Evolutionary conservation across 2,329 filamentous ascomycete genomes (phyloP).

Genomic region (Neurospora sp.): DNA sequence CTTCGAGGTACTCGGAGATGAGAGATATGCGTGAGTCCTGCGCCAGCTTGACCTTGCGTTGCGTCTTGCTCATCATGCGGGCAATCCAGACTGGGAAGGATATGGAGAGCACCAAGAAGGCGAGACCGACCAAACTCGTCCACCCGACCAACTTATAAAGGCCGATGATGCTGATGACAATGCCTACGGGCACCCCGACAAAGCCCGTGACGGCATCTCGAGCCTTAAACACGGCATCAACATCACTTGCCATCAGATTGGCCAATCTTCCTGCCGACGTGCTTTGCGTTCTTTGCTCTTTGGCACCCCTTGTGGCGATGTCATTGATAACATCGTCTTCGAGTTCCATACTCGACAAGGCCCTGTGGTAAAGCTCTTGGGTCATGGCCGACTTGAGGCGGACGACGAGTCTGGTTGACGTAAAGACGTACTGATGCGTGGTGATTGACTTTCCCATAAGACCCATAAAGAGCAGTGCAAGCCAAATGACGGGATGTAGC

Average conservation of each 20-base stretch:
- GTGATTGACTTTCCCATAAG: slow-evolving; percentile 37
- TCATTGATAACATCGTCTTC: slow-evolving; percentile 42
- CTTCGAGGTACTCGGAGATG: slow-evolving; percentile 47
- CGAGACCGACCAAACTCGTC: slow-evolving; percentile 43
- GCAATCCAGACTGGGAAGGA: slow-evolving; percentile 42
- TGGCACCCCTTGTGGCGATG: slow-evolving; percentile 17
- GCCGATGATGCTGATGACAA: slow-evolving; percentile 37
- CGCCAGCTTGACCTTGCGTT: slow-evolving; percentile 42
- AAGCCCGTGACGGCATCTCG: slow-evolving; percentile 40
- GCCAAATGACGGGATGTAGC: slow-evolving; percentile 30
- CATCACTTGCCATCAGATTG: slow-evolving; percentile 49
- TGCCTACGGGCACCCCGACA: slow-evolving; percentile 37
- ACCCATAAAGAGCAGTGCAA: slow-evolving; percentile 42
- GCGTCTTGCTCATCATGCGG: slow-evolving; percentile 38
- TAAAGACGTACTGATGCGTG: slow-evolving; percentile 50
- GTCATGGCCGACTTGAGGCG: slow-evolving; percentile 47
- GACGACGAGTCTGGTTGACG: slow-evolving; percentile 44
- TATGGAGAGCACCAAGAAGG: slow-evolving; percentile 35
- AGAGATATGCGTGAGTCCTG: slow-evolving; percentile 48
- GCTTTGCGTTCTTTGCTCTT: slow-evolving; percentile 13
- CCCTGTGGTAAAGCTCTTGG: slow-evolving; percentile 47
- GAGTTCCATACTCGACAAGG: slow-evolving; percentile 45
- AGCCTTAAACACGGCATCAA: slow-evolving; percentile 43
- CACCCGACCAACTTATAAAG: slow-evolving; percentile 47
- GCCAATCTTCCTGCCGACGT: slow-evolving; percentile 15